Conservation (phyloP, 495 filamentous ascomycete species). For the Xylaria acuta region DNA sequence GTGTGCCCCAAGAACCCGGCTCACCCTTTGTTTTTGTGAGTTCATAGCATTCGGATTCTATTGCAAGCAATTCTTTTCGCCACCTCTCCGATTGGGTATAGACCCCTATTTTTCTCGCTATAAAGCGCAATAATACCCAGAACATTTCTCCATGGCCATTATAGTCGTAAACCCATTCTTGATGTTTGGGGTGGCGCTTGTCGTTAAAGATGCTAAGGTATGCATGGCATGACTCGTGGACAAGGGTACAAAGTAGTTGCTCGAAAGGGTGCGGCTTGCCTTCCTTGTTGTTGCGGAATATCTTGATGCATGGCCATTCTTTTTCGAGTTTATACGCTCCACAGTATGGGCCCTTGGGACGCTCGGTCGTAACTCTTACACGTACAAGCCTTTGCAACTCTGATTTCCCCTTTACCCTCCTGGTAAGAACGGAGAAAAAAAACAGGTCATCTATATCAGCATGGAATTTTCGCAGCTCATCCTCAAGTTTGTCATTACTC, state of each 20-base stretch:
- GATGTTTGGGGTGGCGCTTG: neutral
- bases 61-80: neutral
- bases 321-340: neutral
- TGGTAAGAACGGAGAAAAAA: slow-evolving; percentile 2
- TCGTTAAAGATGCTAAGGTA: neutral
- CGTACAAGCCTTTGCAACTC: neutral
- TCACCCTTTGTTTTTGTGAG: neutral
- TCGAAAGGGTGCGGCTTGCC: neutral
- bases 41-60: neutral
- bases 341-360: neutral
- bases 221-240: slow-evolving; percentile 14
- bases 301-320: neutral
- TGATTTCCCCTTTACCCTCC: neutral
- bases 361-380: neutral
- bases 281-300: neutral
- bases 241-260: neutral
- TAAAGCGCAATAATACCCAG: slow-evolving; percentile 5
- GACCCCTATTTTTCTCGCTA: neutral
- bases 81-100: neutral
- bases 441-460: neutral
- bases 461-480: neutral
- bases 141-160: slow-evolving; percentile 4
- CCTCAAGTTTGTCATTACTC: neutral
- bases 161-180: neutral
- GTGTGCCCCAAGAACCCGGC: slow-evolving; percentile 9